Evolutionary conservation across 257 asterid species (phyloP).

Genomic region (Salvia rosmarinus): DNA sequence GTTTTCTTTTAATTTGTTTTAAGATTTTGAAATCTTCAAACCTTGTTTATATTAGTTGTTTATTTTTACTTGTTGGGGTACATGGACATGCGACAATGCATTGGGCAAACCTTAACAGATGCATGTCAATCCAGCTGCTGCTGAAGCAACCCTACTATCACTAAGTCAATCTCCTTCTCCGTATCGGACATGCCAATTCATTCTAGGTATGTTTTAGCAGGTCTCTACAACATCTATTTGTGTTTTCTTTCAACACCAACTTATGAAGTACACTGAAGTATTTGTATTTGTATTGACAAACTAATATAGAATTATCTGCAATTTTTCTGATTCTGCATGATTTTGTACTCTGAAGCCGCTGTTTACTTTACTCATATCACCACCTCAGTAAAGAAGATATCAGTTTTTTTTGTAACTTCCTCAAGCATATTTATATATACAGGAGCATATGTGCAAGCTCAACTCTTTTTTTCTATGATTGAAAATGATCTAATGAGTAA

Average conservation of each 20-base stretch:
- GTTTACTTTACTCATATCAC: not conserved
- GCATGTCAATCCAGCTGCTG: conserved; percentile 81
- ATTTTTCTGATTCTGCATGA: conserved; percentile 14
- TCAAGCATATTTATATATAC: conserved; percentile 14
- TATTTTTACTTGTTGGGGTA: conserved; percentile 35
- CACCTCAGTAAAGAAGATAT: conserved; percentile 17
- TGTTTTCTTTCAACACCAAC: conserved; percentile 21
- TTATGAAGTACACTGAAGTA: conserved; percentile 4
- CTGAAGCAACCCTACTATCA: conserved; percentile 82
- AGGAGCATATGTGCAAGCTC: not conserved
- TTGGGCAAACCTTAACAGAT: conserved; percentile 53
- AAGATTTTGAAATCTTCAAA: conserved; percentile 17
- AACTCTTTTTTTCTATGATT: conserved; percentile 18
- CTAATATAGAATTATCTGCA: not conserved
- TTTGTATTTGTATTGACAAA: conserved; percentile 25
- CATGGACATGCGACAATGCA: conserved; percentile 35
- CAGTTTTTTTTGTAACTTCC: conserved; percentile 12
- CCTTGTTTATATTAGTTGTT: conserved; percentile 32
- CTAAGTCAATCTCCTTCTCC: conserved; percentile 79
- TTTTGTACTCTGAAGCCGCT: not conserved
- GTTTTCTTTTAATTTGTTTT: conserved; percentile 6
- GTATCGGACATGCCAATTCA: conserved; percentile 81
- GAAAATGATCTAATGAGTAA: conserved; percentile 20
- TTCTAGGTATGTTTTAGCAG: conserved; percentile 67
- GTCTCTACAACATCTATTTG: conserved; percentile 7